phyloP scores from a whole-genome alignment of 2,329 filamentous ascomycete species.

The Phaeosphaeriaceae sp. region DNA sequence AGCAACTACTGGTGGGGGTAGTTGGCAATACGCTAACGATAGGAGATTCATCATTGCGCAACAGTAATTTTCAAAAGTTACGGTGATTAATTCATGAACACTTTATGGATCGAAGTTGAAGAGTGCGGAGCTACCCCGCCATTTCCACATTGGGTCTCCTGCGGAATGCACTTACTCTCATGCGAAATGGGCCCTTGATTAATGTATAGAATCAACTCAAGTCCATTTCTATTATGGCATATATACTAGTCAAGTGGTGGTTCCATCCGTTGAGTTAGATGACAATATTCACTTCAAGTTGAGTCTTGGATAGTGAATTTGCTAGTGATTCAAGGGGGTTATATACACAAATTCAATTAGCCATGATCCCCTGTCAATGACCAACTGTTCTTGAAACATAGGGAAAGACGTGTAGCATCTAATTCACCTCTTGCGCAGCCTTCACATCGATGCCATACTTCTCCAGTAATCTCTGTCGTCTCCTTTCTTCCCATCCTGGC shows the following conservation, averaged over 20 bases:
- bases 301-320: constrained; percentile 2
- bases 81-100: too few species aligned
- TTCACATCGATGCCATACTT: constrained; percentile 84
- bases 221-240: too few species aligned
- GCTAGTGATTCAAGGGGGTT: constrained; percentile 10
- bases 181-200: too few species aligned
- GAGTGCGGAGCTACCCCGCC: constrained; percentile 18
- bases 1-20: not conserved
- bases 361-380: constrained; percentile 1
- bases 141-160: constrained; percentile 9
- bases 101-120: too few species aligned
- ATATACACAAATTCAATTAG: constrained; percentile 23
- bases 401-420: constrained; percentile 25
- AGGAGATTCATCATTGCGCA: too few species aligned
- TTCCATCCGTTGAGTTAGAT: too few species aligned
- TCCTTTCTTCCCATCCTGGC: constrained; percentile 83
- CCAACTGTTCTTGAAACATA: constrained; percentile 26
- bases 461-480: constrained; percentile 80
- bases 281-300: too few species aligned
- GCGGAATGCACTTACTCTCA: too few species aligned
- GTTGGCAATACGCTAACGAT: not conserved
- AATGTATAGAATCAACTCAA: too few species aligned
- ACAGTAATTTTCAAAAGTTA: too few species aligned
- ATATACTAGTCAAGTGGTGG: too few species aligned
- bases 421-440: constrained; percentile 33